These are phyloP conservation scores for Prunella vulgaris DNA, from an alignment of 257 asterid species.

Conservation along the genomic window DNA sequence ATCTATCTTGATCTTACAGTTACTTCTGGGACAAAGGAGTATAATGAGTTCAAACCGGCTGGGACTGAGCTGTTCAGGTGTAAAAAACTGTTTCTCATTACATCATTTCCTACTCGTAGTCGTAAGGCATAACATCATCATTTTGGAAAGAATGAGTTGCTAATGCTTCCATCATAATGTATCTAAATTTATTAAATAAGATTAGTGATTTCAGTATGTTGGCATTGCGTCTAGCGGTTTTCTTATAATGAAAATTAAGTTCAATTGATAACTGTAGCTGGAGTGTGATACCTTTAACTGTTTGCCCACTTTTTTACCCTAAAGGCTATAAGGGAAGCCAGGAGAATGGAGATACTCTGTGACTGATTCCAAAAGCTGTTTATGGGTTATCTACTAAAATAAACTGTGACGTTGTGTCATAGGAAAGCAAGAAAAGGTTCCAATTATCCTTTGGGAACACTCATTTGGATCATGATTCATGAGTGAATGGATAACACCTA, in stretches of 20 bases:
- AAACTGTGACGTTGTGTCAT: not conserved
- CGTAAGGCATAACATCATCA: not conserved
- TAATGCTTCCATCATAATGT: not conserved
- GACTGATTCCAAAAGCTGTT: not conserved
- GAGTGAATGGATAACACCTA: not conserved
- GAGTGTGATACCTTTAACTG: not conserved
- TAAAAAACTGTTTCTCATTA: constrained; percentile 3
- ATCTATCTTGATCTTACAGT: constrained; percentile 87
- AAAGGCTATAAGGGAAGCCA: not conserved
- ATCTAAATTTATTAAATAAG: not conserved
- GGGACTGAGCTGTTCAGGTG: constrained; percentile 96
- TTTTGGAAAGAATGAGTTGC: not conserved
- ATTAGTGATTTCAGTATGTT: not conserved
- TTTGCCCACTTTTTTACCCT: not conserved
- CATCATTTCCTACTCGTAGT: not conserved
- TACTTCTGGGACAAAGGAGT: constrained; percentile 79
- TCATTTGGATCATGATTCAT: not conserved
- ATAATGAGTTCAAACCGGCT: constrained; percentile 67
- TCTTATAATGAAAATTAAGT: not conserved
- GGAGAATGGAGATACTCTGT: not conserved
- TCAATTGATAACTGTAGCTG: not conserved
- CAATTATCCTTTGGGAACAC: not conserved
- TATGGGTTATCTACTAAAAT: not conserved
- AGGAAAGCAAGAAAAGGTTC: not conserved
- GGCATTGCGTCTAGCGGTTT: not conserved